Conservation (phyloP, 2,329 filamentous ascomycete species). For the Biscogniauxia mediterranea region DNA sequence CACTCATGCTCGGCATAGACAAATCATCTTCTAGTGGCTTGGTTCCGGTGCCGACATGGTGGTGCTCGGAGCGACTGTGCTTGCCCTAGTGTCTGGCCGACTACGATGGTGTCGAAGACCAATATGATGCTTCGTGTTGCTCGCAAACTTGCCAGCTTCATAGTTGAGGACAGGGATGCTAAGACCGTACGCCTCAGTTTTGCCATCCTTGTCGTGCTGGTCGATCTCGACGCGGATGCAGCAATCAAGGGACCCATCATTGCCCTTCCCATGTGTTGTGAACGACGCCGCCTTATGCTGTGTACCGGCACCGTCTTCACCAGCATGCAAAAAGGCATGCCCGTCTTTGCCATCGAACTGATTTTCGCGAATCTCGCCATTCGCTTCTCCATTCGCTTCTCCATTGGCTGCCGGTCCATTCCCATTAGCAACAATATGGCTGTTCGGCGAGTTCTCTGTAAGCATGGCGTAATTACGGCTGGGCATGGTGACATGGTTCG, state of each 20-base stretch:
- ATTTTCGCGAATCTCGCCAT: constrained; percentile 10
- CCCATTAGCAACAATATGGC: constrained; percentile 29
- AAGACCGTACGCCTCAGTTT: constrained; percentile 79
- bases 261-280: constrained; percentile 51
- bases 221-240: constrained; percentile 84
- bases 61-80: constrained; percentile 21
- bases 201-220: constrained; percentile 76
- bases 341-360: constrained; percentile 56
- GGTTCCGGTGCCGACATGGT: constrained; percentile 23
- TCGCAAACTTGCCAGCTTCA: constrained; percentile 28
- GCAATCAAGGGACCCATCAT: constrained; percentile 71
- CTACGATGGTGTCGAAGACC: constrained; percentile 26
- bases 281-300: constrained; percentile 68
- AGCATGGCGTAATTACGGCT: constrained; percentile 92
- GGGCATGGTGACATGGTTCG: constrained; percentile 85
- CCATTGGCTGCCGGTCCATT: constrained; percentile 13
- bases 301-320: constrained; percentile 78
- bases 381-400: constrained; percentile 8
- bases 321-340: constrained; percentile 69
- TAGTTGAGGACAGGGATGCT: constrained; percentile 70
- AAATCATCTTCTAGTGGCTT: constrained; percentile 15
- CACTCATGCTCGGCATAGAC: background rate
- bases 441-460: constrained; percentile 76
- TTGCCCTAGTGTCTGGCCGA: constrained; percentile 26
- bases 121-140: constrained; percentile 21